Percentiles rank a stretch among this genome's conserved stretches.
Evolutionary conservation across 495 filamentous ascomycete species (phyloP).

Genomic region (Polyplosphaeria fusca): DNA sequence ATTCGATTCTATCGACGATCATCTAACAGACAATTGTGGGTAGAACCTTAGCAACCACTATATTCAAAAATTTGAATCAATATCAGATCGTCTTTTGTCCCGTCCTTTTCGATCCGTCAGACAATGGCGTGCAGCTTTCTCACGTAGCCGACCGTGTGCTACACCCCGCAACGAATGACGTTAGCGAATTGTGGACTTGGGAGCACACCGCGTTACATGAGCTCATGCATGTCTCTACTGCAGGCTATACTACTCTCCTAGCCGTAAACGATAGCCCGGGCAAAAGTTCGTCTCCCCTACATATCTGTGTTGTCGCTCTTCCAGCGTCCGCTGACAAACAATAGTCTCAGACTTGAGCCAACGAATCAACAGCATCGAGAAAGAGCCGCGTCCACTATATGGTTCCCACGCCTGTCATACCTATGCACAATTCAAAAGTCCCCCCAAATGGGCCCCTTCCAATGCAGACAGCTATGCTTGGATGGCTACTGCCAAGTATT

Average conservation of each 20-base stretch:
- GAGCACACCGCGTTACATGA: neutral
- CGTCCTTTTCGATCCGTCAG: neutral
- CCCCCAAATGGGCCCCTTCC: neutral
- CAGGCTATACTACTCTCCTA: neutral
- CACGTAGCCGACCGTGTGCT: neutral
- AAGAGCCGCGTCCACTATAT: neutral
- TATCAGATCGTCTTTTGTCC: neutral
- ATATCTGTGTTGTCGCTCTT: too few relatives aligned
- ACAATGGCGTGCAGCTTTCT: neutral
- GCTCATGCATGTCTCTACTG: neutral
- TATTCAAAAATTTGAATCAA: neutral
- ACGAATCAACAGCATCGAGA: neutral
- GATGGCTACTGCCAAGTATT: neutral
- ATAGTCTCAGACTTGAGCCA: neutral
- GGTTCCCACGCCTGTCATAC: neutral
- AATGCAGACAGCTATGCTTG: neutral
- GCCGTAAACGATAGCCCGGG: neutral
- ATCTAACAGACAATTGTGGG: neutral
- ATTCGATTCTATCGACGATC: neutral
- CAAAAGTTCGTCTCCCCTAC: neutral
- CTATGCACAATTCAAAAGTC: neutral
- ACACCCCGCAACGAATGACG: neutral
- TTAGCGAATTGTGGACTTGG: neutral
- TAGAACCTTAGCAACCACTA: neutral
- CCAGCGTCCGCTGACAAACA: neutral